phyloP scores from a whole-genome alignment of 2,329 filamentous ascomycete genomes.

The Aspergillus novoparasiticus region DNA sequence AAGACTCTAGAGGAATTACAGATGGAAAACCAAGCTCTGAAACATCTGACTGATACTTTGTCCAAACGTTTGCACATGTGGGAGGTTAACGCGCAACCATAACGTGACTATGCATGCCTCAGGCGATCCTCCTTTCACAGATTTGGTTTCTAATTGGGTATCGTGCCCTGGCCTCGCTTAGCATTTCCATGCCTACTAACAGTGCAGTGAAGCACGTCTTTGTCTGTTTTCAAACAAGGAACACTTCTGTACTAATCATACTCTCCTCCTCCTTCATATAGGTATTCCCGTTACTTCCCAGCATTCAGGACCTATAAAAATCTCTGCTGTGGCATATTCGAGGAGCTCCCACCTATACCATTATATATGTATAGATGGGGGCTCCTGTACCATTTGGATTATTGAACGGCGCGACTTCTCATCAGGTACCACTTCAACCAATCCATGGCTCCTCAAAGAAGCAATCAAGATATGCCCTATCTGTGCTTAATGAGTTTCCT shows the following conservation, averaged over 20 bases:
- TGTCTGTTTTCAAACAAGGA: slow-evolving; percentile 4
- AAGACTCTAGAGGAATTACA: too few relatives aligned
- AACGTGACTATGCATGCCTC: neutral
- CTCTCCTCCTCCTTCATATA: neutral
- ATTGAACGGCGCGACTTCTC: neutral
- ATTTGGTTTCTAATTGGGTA: slow-evolving; percentile 16
- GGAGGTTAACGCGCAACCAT: too few relatives aligned
- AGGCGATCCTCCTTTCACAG: slow-evolving; percentile 11
- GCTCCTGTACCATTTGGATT: neutral
- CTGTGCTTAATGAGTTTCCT: neutral
- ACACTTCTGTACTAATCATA: neutral
- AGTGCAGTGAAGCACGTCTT: slow-evolving; percentile 12
- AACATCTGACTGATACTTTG: too few relatives aligned
- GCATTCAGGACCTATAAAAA: neutral
- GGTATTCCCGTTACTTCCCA: neutral
- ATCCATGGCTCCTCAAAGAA: neutral
- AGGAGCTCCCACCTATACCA: neutral
- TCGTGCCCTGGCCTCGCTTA: slow-evolving; percentile 16
- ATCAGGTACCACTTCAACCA: neutral
- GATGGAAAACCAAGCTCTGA: too few relatives aligned
- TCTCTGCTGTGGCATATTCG: neutral
- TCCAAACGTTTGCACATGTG: too few relatives aligned
- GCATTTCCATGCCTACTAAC: slow-evolving; percentile 10
- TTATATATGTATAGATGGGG: neutral
- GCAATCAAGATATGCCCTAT: neutral